Base-by-base conservation (phyloP, 2,329 filamentous ascomycete species). In the Trichoderma gracile region DNA sequence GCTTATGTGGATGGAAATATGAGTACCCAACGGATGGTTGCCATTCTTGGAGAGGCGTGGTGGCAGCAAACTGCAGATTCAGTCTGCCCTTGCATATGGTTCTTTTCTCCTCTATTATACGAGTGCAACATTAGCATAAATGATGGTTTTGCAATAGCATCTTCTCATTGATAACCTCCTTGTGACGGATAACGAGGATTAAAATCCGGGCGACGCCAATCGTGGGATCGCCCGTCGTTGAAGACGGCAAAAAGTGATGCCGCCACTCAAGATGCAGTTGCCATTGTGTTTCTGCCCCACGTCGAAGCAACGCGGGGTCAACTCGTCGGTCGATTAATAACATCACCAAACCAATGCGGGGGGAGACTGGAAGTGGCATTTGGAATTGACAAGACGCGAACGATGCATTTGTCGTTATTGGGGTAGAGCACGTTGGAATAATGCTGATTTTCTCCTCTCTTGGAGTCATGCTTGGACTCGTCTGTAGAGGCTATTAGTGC, bases 271-370 rank as follows among this genome's bases (percentile, higher is more conserved):
- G 50, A 40, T 54, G 30, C 30, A 17, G 9, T 6, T 54, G 21
- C 38, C 57, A 5, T 50, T 50, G 33, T n/a, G 10, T n/a, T 30
- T 46, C 19, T 60, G 45, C 56, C 57, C 46, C 57, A 60, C 57
- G 57, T 52, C 15, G 17, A 42, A 42, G 45, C 50, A 62, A 27
- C 59, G 59, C 59, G 59, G 59, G 59, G 59, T 62, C n/a, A 40
- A 14, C n/a, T 19, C 6, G n/a, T 19, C 43, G 7, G 10, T 14
- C 33, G 33, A 12, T 38, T 38, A 38, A 14, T 38, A 38, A 14
- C 33, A 38, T 9, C 33, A 21, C n/a, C 40, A 25, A 7, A 38
- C 38, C 45, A n/a, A 52, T 30, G 59, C 53, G 59, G 59, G 59
- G 59, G 49, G 47, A 33, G 43, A 33, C 10, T 10, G 1, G 30